A percentile compares a stretch with the other conserved stretches of the same genome.
These are phyloP conservation scores for Plectosphaerella cucumerina DNA, from an alignment of 2,329 filamentous ascomycete species.

Conservation along the genomic window DNA sequence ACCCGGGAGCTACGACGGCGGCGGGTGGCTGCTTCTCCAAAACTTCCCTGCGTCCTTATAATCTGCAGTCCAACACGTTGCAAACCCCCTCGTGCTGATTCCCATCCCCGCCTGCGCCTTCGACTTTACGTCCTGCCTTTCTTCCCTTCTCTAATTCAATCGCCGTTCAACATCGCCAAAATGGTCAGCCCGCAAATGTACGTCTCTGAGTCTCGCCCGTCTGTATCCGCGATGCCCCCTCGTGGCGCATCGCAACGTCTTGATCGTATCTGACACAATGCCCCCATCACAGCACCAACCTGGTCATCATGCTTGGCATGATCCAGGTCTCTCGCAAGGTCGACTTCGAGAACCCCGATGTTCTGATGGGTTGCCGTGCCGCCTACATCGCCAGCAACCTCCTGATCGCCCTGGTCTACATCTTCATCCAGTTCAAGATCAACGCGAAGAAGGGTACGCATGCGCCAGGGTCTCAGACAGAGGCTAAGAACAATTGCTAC, in stretches of 20 bases:
- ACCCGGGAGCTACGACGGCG: too few relatives aligned
- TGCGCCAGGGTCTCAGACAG: neutral
- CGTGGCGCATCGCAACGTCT: too few relatives aligned
- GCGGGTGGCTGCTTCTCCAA: too few relatives aligned
- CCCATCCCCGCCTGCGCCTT: neutral
- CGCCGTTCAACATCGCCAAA: conserved; percentile 10
- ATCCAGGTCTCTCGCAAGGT: conserved; percentile 98
- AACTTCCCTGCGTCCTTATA: neutral
- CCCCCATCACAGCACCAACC: conserved; percentile 65
- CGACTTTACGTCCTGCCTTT: neutral
- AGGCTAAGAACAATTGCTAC: neutral
- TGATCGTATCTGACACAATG: conserved; percentile 16
- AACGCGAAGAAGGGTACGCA: conserved; percentile 93
- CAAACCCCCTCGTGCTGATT: neutral
- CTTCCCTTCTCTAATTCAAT: neutral
- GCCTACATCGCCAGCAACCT: conserved; percentile 62
- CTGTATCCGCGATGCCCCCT: neutral
- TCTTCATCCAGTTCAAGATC: conserved; percentile 80
- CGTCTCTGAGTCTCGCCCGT: conserved; percentile 1
- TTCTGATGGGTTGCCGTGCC: conserved; percentile 52
- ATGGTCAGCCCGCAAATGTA: conserved; percentile 23
- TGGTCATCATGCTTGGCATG: conserved; percentile 93
- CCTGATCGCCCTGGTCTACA: conserved; percentile 78
- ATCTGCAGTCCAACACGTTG: neutral
- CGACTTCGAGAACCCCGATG: conserved; percentile 78